Evolutionary conservation across 179 eudicot species (phyloP).

Genomic region (Vitellaria paradoxa): DNA sequence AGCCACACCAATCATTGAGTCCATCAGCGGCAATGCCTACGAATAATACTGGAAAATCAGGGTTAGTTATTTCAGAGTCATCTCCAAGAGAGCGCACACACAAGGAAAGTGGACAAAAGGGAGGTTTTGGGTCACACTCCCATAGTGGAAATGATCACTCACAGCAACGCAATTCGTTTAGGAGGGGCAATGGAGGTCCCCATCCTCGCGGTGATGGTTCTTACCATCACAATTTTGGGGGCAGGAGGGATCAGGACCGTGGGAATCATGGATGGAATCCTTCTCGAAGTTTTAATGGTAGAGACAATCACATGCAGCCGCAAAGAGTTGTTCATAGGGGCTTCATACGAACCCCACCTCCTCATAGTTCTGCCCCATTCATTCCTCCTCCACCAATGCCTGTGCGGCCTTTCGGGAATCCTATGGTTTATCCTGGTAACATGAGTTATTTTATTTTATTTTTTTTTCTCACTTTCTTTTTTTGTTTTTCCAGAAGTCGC

Average conservation of each 20-base stretch:
- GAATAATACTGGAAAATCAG: conserved; percentile 35
- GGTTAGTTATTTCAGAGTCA: conserved; percentile 36
- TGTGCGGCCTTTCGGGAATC: conserved; percentile 42
- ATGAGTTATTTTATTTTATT: conserved; percentile 15
- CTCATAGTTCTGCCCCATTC: conserved; percentile 36
- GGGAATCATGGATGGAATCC: conserved; percentile 79
- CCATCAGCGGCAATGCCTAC: conserved; percentile 32
- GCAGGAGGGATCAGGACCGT: conserved; percentile 76
- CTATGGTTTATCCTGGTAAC: conserved; percentile 68
- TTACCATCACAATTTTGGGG: conserved; percentile 50
- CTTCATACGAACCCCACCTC: conserved; percentile 44
- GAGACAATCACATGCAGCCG: conserved; percentile 58
- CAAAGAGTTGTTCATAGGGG: conserved; percentile 54
- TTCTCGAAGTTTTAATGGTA: conserved; percentile 54
- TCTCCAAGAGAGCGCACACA: conserved; percentile 29
- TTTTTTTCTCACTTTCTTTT: too few species aligned
- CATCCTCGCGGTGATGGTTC: conserved; percentile 77
- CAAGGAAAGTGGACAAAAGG: conserved; percentile 49
- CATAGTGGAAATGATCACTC: conserved; percentile 51
- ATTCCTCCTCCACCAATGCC: conserved; percentile 33
- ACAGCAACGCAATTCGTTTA: conserved; percentile 52
- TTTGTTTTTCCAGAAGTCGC: not conserved
- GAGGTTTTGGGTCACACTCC: conserved; percentile 41
- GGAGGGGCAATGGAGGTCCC: conserved; percentile 58
- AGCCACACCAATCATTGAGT: conserved; percentile 33